A percentile compares a stretch with the other conserved stretches of the same genome.
Evolutionary conservation across 352 stramenopile species (phyloP).

Genomic region (Phytophthora parvispora): DNA sequence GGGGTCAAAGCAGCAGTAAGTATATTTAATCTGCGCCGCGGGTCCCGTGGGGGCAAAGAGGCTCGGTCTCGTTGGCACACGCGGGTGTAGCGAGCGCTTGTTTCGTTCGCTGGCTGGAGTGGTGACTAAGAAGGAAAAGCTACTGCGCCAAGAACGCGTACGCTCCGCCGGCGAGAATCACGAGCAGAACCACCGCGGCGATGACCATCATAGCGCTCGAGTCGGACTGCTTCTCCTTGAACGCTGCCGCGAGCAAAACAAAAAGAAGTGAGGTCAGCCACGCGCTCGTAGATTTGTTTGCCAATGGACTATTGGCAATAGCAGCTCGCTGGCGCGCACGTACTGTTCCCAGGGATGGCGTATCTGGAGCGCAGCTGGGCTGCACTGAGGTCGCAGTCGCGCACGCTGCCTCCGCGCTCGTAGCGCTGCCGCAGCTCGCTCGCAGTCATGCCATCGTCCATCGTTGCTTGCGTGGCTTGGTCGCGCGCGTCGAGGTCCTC

Average conservation of each 20-base stretch:
- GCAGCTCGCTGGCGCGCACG: constrained; percentile 16
- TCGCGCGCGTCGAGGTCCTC: background rate
- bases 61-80: too few species aligned
- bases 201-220: constrained; percentile 60
- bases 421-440: constrained; percentile 82
- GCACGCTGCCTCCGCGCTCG: constrained; percentile 75
- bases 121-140: background rate
- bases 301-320: too few species aligned
- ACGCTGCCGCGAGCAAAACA: constrained; percentile 39
- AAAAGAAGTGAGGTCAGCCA: background rate
- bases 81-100: background rate
- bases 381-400: constrained; percentile 81
- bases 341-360: constrained; percentile 87
- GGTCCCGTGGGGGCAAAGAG: too few species aligned
- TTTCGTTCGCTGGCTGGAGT: background rate
- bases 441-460: constrained; percentile 75
- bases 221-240: constrained; percentile 72
- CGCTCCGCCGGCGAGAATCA: constrained; percentile 55
- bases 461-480: constrained; percentile 3
- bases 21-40: too few species aligned
- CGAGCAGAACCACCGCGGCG: constrained; percentile 56
- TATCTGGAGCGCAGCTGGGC: constrained; percentile 84
- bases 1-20: too few species aligned
- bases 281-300: too few species aligned
- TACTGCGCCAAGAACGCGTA: constrained; percentile 62